phyloP scores from a whole-genome alignment of 495 filamentous ascomycete species.

The Delitschia confertaspora region DNA sequence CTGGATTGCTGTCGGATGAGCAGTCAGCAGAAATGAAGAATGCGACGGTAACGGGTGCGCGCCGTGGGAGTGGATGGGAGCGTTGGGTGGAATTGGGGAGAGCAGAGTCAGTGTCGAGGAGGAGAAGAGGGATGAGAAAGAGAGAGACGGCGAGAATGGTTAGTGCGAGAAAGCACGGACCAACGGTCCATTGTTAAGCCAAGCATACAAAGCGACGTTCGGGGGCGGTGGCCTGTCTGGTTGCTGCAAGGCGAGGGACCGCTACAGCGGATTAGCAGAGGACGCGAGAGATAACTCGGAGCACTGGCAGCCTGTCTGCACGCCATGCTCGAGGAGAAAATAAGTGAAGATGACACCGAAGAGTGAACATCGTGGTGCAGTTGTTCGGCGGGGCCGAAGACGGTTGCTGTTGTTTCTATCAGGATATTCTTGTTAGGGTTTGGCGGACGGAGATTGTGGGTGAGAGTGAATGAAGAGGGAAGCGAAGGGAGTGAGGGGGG shows the following conservation, averaged over 20 bases:
- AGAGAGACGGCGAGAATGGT: conserved; percentile 4
- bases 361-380: no score
- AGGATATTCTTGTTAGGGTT: no score
- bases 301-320: not conserved
- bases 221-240: not conserved
- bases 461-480: conserved; percentile 1
- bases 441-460: not conserved
- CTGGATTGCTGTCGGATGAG: no score
- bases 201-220: not conserved
- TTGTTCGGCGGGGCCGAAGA: no score
- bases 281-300: no score
- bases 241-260: not conserved
- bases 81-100: not conserved
- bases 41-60: not conserved
- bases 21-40: not conserved
- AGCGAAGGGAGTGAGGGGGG: not conserved
- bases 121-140: not conserved
- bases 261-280: conserved; percentile 1
- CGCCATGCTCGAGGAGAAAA: no score
- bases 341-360: no score
- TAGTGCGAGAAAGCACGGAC: not conserved
- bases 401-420: no score
- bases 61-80: not conserved
- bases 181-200: not conserved
- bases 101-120: not conserved